These are phyloP conservation scores for Kodamaea hsintzibuensis DNA, from an alignment of 805 yeast genomes.

Conservation along the genomic window DNA sequence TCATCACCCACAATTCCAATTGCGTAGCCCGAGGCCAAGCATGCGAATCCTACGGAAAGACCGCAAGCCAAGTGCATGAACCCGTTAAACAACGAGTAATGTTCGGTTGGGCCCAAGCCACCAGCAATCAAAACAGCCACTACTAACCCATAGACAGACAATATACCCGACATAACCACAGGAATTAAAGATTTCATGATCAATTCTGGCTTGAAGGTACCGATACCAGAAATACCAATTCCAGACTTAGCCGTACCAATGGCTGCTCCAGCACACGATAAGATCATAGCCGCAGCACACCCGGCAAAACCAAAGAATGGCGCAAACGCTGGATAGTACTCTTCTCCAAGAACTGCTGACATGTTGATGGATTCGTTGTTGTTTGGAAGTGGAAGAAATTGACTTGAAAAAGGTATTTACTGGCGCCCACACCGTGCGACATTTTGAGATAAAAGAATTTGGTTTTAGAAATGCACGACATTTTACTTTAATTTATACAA, in stretches of 20 bases:
- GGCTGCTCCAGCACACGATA: constrained; percentile 97
- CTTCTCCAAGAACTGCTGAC: constrained; percentile 38
- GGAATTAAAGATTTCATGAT: constrained; percentile 96
- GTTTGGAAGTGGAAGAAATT: background rate
- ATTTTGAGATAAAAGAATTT: background rate
- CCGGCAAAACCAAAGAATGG: constrained; percentile 99
- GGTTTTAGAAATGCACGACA: background rate
- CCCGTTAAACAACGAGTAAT: constrained; percentile 90
- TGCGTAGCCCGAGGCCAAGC: constrained; percentile 95
- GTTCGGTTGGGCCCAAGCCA: constrained; percentile 72
- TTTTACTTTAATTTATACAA: background rate
- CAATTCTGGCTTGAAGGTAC: constrained; percentile 95
- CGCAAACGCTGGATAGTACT: constrained; percentile 86
- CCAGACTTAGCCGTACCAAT: constrained; percentile 98
- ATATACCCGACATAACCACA: constrained; percentile 96
- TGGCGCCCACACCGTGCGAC: background rate
- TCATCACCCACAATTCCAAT: constrained; percentile 94
- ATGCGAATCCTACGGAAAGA: constrained; percentile 91
- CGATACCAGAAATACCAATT: constrained; percentile 96
- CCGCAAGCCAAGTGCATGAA: constrained; percentile 98
- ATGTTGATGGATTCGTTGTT: constrained; percentile 5
- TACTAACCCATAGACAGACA: constrained; percentile 95
- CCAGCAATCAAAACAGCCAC: constrained; percentile 96
- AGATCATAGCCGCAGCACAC: constrained; percentile 87
- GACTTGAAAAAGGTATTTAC: background rate